Conservation (phyloP, 306 rosid species). For the Fragaria iinumae region DNA sequence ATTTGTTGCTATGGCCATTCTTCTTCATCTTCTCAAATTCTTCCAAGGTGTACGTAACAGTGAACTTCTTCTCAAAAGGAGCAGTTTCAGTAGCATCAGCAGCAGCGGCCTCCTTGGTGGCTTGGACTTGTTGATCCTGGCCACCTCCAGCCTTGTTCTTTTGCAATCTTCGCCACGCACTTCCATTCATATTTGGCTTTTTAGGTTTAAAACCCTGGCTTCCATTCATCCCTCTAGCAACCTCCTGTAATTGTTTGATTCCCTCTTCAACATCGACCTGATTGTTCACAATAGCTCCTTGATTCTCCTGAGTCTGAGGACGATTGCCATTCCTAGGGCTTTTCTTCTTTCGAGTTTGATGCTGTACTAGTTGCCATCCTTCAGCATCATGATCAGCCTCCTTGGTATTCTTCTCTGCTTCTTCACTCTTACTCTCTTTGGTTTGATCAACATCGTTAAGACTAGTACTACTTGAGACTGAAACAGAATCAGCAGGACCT, state of each 20-base stretch:
- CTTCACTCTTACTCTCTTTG: neutral
- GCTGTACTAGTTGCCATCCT: neutral
- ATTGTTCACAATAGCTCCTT: neutral
- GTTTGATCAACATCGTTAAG: neutral
- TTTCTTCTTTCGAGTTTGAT: neutral
- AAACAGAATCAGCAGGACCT: neutral
- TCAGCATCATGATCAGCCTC: neutral
- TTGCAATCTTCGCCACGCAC: neutral
- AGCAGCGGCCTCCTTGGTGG: neutral
- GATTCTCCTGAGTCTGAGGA: neutral
- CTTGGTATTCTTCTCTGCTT: neutral
- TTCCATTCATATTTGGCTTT: conserved; percentile 1
- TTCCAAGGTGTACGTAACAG: neutral
- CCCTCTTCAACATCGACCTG: neutral
- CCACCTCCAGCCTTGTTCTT: conserved; percentile 2
- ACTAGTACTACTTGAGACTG: neutral
- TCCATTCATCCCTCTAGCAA: neutral
- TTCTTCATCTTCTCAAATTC: conserved; percentile 7
- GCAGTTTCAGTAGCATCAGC: neutral
- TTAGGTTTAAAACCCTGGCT: neutral
- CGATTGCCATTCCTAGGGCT: neutral
- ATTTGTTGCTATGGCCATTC: neutral
- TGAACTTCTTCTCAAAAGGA: neutral
- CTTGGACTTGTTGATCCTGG: neutral
- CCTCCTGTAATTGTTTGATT: neutral